A percentile compares a stretch with the other conserved stretches of the same genome.
Evolutionary conservation across 768 basidiomycete species (phyloP).

Genomic region (Sarcodon aspratus): DNA sequence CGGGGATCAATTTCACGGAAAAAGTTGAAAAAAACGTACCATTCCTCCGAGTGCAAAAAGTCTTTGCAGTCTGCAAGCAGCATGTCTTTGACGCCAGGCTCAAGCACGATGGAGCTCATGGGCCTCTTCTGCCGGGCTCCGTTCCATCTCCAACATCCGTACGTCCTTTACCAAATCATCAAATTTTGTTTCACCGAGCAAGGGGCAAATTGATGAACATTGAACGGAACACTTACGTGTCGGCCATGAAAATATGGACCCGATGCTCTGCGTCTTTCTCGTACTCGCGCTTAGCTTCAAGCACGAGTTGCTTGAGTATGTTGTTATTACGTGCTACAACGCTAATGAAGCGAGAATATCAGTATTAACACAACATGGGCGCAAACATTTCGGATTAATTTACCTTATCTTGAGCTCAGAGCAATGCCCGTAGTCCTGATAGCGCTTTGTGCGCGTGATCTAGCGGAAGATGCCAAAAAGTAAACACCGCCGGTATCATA

Average conservation of each 20-base stretch:
- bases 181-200: not conserved
- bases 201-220: constrained; percentile 3
- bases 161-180: constrained; percentile 31
- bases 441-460: constrained; percentile 76
- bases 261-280: constrained; percentile 88
- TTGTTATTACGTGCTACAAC: constrained; percentile 85
- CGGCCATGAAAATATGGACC: constrained; percentile 82
- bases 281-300: constrained; percentile 82
- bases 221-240: constrained; percentile 49
- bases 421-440: constrained; percentile 65
- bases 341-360: constrained; percentile 22
- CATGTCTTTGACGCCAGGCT: constrained; percentile 88
- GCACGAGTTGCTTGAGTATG: constrained; percentile 75
- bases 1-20: constrained; percentile 8
- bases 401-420: constrained; percentile 75
- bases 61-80: constrained; percentile 79
- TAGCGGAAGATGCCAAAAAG: constrained; percentile 17
- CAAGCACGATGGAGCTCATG: constrained; percentile 86
- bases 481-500: constrained; percentile 3
- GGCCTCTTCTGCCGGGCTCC: constrained; percentile 83
- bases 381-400: constrained; percentile 4
- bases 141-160: constrained; percentile 80
- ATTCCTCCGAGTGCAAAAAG: constrained; percentile 75
- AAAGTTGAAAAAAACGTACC: constrained; percentile 36
- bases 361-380: constrained; percentile 8